Evolutionary conservation across 2,329 filamentous ascomycete species (phyloP).

Genomic region (Aspergillus phoenicis): DNA sequence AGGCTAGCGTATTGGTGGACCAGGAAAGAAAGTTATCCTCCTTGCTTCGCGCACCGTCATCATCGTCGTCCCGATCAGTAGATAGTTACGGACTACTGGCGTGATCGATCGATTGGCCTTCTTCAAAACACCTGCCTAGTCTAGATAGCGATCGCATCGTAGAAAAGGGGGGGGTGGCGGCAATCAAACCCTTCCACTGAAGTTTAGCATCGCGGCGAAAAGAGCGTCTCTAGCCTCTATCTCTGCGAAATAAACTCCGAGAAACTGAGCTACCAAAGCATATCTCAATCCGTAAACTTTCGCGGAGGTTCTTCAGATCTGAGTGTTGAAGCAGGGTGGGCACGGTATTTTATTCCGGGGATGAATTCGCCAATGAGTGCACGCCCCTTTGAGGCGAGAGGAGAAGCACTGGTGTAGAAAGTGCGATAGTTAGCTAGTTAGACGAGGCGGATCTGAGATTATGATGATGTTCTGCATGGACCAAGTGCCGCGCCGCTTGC

Average conservation of each 20-base stretch:
- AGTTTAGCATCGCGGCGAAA: background rate
- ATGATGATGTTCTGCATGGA: background rate
- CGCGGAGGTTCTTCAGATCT: background rate
- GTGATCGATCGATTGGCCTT: background rate
- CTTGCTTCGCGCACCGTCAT: constrained; percentile 4
- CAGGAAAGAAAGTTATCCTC: background rate
- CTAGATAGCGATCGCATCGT: background rate
- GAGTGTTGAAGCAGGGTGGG: background rate
- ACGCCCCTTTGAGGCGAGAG: background rate
- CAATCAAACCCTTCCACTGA: background rate
- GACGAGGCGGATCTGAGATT: constrained; percentile 6
- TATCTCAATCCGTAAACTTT: background rate
- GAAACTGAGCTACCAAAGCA: background rate
- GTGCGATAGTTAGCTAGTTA: background rate
- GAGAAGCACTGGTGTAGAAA: background rate
- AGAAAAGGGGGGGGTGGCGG: background rate
- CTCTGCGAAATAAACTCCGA: background rate
- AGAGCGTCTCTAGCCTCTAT: background rate
- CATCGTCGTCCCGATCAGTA: background rate
- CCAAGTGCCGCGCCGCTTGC: background rate
- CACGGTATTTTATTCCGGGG: background rate
- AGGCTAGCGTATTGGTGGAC: background rate
- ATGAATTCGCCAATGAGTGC: background rate
- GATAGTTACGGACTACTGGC: background rate
- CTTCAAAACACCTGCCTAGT: background rate